A percentile compares a stretch with the other conserved stretches of the same genome.
phyloP scores from a whole-genome alignment of 768 basidiomycete species.

The Imleria badia region DNA sequence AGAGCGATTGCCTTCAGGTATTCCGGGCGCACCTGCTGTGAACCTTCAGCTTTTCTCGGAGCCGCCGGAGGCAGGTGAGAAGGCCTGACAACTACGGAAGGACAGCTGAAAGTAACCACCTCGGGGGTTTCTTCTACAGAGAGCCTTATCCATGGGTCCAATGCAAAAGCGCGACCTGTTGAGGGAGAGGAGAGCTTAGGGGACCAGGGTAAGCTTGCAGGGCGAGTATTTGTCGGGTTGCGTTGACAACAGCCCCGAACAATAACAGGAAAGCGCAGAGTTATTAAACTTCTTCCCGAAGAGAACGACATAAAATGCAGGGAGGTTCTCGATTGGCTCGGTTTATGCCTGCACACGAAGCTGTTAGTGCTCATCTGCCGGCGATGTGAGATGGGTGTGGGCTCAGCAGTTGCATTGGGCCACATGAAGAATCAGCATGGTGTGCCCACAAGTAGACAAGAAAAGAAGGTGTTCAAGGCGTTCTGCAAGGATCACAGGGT shows the following conservation, averaged over 20 bases:
- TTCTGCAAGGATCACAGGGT: not conserved
- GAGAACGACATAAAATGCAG: not conserved
- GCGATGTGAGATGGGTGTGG: not conserved
- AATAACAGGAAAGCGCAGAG: not conserved
- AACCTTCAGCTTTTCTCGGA: not conserved
- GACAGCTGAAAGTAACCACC: too few species aligned
- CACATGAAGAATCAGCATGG: slow-evolving; percentile 1
- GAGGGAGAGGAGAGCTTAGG: not conserved
- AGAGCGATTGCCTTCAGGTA: not conserved
- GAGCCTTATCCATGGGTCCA: not conserved
- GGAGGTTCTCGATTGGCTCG: not conserved
- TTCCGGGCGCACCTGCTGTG: not conserved
- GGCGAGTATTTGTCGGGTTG: too few species aligned
- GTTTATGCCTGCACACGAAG: not conserved
- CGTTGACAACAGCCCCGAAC: not conserved
- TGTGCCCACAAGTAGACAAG: not conserved
- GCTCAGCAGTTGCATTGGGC: not conserved
- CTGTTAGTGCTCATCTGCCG: not conserved
- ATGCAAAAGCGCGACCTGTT: not conserved
- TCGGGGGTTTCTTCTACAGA: not conserved
- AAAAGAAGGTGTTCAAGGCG: not conserved
- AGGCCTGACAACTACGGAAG: not conserved
- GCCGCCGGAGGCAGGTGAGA: not conserved
- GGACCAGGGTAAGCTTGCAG: too few species aligned
- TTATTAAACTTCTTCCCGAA: not conserved